phyloP scores from a whole-genome alignment of 345 rosid genomes.

The Lepidium aucheri region DNA sequence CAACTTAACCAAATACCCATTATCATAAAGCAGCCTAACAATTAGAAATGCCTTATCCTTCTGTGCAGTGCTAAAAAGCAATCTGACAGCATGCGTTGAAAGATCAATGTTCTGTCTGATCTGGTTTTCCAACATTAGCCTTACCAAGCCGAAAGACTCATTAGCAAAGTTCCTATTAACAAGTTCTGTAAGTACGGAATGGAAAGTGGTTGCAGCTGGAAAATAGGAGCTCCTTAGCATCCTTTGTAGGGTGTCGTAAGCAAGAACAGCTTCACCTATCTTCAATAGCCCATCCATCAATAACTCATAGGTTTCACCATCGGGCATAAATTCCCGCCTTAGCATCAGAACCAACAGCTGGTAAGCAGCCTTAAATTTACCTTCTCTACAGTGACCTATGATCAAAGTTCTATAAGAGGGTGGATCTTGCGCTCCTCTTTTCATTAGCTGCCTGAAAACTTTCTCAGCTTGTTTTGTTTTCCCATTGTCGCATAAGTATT shows the following conservation, averaged over 20 bases:
- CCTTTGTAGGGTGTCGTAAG: slow-evolving; percentile 46
- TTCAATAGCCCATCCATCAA: slow-evolving; percentile 54
- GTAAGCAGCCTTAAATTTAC: slow-evolving; percentile 45
- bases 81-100: slow-evolving; percentile 44
- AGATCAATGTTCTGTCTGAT: slow-evolving; percentile 52
- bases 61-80: slow-evolving; percentile 39
- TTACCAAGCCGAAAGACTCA: slow-evolving; percentile 48
- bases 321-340: slow-evolving; percentile 58
- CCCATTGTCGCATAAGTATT: slow-evolving; percentile 61
- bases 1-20: slow-evolving; percentile 50
- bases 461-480: slow-evolving; percentile 60
- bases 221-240: slow-evolving; percentile 67
- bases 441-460: slow-evolving; percentile 75
- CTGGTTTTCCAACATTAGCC: slow-evolving; percentile 48
- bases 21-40: slow-evolving; percentile 42
- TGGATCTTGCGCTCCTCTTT: slow-evolving; percentile 77
- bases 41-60: slow-evolving; percentile 46
- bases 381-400: slow-evolving; percentile 69
- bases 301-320: slow-evolving; percentile 44
- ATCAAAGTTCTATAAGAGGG: slow-evolving; percentile 56
- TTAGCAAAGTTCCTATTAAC: slow-evolving; percentile 34
- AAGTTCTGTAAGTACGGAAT: slow-evolving; percentile 51
- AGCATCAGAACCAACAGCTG: slow-evolving; percentile 68
- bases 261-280: slow-evolving; percentile 53
- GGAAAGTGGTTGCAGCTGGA: slow-evolving; percentile 52